Conservation (phyloP, 495 filamentous ascomycete species). For the Lasiosphaeria miniovina region DNA sequence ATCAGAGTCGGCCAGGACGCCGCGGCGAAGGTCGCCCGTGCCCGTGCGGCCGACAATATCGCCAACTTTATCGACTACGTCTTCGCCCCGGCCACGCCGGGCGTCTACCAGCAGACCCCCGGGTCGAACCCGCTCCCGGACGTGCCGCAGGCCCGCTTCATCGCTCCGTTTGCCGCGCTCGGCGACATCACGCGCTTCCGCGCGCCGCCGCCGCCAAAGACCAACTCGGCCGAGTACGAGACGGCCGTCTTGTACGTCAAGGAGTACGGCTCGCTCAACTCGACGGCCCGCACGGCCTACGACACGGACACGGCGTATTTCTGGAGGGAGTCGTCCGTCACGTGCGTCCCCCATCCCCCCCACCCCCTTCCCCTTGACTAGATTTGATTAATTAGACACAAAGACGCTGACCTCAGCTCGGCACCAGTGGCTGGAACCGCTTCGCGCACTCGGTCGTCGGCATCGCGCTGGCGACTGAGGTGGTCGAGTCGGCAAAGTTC, state of each 20-base stretch:
- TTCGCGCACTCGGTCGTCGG: constrained; percentile 30
- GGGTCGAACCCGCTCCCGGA: constrained; percentile 30
- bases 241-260: constrained; percentile 24
- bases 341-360: constrained; percentile 15
- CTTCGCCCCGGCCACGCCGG: constrained; percentile 22
- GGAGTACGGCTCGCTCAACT: constrained; percentile 25
- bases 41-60: constrained; percentile 31
- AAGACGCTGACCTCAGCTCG: not conserved
- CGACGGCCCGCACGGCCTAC: constrained; percentile 19
- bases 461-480: constrained; percentile 23
- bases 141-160: constrained; percentile 28
- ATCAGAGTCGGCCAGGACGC: constrained; percentile 25
- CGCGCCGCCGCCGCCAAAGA: constrained; percentile 24
- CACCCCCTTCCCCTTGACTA: not conserved
- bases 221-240: constrained; percentile 22
- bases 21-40: constrained; percentile 24
- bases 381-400: not conserved
- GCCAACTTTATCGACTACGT: constrained; percentile 35
- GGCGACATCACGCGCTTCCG: constrained; percentile 28
- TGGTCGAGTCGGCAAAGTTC: constrained; percentile 31
- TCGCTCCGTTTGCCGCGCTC: constrained; percentile 26
- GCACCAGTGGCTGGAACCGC: constrained; percentile 31
- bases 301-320: constrained; percentile 35
- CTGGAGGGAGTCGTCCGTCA: constrained; percentile 34
- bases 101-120: constrained; percentile 30